phyloP scores from a whole-genome alignment of 2,329 filamentous ascomycete species.

The Xylariaceae sp. region DNA sequence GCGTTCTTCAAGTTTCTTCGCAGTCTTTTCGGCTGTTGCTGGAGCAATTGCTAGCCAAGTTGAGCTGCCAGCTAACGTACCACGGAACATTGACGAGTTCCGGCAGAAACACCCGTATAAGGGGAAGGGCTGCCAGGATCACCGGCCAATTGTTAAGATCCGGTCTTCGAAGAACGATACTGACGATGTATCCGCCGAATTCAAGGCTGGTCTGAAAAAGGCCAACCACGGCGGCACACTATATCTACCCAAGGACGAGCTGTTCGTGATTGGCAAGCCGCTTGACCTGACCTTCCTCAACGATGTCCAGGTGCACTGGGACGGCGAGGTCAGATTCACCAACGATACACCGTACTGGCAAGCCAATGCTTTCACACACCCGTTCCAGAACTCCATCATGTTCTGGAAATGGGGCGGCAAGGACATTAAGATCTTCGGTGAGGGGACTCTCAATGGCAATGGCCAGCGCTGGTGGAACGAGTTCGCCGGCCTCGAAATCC shows the following conservation, averaged over 20 bases:
- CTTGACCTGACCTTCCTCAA: conserved; percentile 64
- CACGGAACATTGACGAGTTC: conserved; percentile 46
- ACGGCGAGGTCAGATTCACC: conserved; percentile 60
- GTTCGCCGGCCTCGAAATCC: conserved; percentile 50
- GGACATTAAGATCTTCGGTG: conserved; percentile 65
- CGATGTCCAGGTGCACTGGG: conserved; percentile 62
- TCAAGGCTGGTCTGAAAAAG: conserved; percentile 58
- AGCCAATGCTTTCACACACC: conserved; percentile 47
- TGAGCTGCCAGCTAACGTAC: conserved; percentile 42
- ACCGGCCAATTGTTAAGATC: conserved; percentile 51
- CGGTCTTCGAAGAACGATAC: conserved; percentile 57
- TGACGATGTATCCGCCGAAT: conserved; percentile 62
- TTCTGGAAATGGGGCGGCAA: conserved; percentile 70
- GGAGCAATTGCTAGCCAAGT: conserved; percentile 31
- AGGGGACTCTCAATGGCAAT: conserved; percentile 62
- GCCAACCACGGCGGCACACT: conserved; percentile 66
- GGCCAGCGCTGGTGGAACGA: conserved; percentile 53
- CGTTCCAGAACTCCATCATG: conserved; percentile 59
- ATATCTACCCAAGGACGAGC: conserved; percentile 57
- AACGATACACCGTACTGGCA: conserved; percentile 53
- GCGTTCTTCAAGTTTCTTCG: conserved; percentile 32
- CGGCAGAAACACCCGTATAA: conserved; percentile 47
- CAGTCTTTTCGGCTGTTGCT: conserved; percentile 33
- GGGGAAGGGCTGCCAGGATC: conserved; percentile 21
- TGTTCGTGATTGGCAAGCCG: conserved; percentile 63